These are phyloP conservation scores for Saccharomyces pastorianus DNA, from an alignment of 1,139 yeast species.

Conservation along the genomic window DNA sequence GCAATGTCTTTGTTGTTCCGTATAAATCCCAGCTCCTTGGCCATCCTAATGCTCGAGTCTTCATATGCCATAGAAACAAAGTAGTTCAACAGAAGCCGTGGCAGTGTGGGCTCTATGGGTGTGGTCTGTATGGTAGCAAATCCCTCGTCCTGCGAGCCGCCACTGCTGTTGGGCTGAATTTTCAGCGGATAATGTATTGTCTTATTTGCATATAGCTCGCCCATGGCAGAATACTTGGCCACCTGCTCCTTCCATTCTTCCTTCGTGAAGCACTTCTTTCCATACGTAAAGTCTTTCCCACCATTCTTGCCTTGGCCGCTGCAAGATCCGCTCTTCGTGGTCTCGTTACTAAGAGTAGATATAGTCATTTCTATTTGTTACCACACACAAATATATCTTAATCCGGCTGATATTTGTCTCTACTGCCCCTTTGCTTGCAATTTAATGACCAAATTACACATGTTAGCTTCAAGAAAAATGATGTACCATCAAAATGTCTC, in stretches of 20 bases:
- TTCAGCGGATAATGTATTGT: not conserved
- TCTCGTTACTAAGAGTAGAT: not conserved
- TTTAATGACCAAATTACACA: not conserved
- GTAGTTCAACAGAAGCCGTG: slow-evolving; percentile 25
- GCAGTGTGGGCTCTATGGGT: slow-evolving; percentile 19
- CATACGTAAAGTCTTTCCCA: slow-evolving; percentile 8
- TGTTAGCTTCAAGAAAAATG: not conserved
- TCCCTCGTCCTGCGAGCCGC: not conserved
- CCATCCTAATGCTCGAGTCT: slow-evolving; percentile 28
- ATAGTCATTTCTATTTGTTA: not conserved
- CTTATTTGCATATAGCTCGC: slow-evolving; percentile 6
- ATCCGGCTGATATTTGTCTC: not conserved
- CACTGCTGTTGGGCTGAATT: not conserved
- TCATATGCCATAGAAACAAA: slow-evolving; percentile 29
- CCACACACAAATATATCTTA: not conserved
- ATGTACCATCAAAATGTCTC: not conserved
- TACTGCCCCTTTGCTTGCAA: not conserved
- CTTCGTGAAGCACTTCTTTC: slow-evolving; percentile 18
- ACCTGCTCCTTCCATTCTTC: slow-evolving; percentile 27
- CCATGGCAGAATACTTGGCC: slow-evolving; percentile 12
- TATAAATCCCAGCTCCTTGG: slow-evolving; percentile 24
- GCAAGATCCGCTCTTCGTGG: not conserved
- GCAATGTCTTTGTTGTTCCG: slow-evolving; percentile 21
- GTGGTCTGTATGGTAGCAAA: slow-evolving; percentile 1
- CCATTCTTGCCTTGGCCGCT: not conserved